These are phyloP conservation scores for Trametes villosa DNA, from an alignment of 768 basidiomycete species.

Conservation along the genomic window DNA sequence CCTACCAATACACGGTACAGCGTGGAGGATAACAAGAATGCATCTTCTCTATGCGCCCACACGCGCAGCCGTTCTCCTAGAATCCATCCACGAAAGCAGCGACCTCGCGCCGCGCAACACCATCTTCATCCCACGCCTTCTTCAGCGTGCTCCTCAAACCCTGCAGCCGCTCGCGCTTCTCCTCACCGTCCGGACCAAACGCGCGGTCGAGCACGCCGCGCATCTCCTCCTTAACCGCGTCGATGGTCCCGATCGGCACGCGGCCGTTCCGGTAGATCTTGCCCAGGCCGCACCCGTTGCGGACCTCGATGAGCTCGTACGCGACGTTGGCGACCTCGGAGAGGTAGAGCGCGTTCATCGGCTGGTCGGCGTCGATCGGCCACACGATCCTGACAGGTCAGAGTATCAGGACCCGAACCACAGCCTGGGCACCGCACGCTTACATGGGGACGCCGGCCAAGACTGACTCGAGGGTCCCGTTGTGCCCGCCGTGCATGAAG, in stretches of 20 bases:
- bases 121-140: constrained; percentile 14
- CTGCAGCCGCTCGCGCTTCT: constrained; percentile 29
- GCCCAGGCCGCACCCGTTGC: constrained; percentile 15
- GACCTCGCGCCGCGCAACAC: constrained; percentile 12
- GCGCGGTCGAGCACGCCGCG: constrained; percentile 24
- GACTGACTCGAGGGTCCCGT: constrained; percentile 6
- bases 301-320: constrained; percentile 35
- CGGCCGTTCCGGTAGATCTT: constrained; percentile 10
- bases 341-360: constrained; percentile 28
- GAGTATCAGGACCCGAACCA: not conserved
- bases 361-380: constrained; percentile 30
- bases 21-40: too few relatives aligned
- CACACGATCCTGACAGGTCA: not conserved
- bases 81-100: constrained; percentile 8
- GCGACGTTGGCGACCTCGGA: constrained; percentile 28
- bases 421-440: not conserved
- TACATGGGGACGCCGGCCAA: constrained; percentile 4
- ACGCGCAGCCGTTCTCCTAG: not conserved
- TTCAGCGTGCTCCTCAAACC: constrained; percentile 16
- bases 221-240: constrained; percentile 29
- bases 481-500: constrained; percentile 10
- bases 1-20: too few relatives aligned
- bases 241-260: constrained; percentile 30
- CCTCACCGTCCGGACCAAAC: constrained; percentile 31
- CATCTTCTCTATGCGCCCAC: too few relatives aligned